Conservation (phyloP, 2,329 filamentous ascomycete genomes). For the Alternaria incomplexa region DNA sequence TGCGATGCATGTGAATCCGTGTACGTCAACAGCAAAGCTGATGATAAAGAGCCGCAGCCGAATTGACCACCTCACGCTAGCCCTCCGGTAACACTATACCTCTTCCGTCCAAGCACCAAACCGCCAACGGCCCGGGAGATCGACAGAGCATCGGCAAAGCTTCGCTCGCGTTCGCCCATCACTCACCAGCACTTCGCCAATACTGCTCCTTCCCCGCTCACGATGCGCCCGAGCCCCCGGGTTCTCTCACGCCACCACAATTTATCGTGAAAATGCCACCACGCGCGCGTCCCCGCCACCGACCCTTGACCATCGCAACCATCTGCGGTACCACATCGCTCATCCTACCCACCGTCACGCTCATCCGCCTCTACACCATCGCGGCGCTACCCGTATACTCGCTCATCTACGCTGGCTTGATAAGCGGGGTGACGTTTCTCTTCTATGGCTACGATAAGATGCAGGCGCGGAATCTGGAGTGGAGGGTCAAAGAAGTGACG, state of each 20-base stretch:
- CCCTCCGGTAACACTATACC: neutral
- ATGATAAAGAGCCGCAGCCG: neutral
- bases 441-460: conserved; percentile 46
- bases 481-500: conserved; percentile 41
- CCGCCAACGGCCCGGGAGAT: conserved; percentile 8
- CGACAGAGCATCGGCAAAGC: conserved; percentile 7
- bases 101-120: conserved; percentile 5
- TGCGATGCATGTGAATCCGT: neutral
- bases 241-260: neutral
- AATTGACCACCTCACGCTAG: neutral
- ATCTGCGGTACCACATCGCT: conserved; percentile 43
- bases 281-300: conserved; percentile 21
- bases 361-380: conserved; percentile 46
- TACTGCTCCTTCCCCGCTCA: neutral
- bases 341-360: conserved; percentile 62
- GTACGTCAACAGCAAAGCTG: neutral
- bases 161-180: neutral
- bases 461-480: conserved; percentile 39
- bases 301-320: conserved; percentile 36
- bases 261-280: conserved; percentile 10
- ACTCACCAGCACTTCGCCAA: neutral
- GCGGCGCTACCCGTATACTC: conserved; percentile 22
- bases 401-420: conserved; percentile 19
- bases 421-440: conserved; percentile 37
- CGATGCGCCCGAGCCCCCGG: neutral